These are phyloP conservation scores for Xerocomus spinulosus DNA, from an alignment of 768 basidiomycete genomes.

Conservation along the genomic window DNA sequence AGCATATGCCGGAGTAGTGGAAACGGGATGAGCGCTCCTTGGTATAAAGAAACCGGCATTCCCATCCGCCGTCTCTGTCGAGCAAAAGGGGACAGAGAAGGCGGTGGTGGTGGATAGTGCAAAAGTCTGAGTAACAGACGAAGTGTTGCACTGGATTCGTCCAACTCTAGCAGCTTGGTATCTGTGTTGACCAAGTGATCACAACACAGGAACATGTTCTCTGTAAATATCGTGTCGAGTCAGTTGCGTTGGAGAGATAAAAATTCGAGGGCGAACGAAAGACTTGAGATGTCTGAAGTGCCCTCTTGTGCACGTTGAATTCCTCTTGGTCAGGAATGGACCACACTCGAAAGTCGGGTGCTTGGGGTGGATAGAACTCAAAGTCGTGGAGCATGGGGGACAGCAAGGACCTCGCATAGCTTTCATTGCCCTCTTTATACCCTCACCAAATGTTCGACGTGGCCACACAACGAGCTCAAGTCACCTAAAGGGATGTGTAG, in stretches of 20 bases:
- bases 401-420: not conserved
- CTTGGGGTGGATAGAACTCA: slow-evolving; percentile 39
- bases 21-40: slow-evolving; percentile 53
- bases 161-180: slow-evolving; percentile 45
- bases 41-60: slow-evolving; percentile 30
- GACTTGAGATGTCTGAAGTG: slow-evolving; percentile 53
- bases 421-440: not conserved
- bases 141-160: slow-evolving; percentile 48
- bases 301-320: slow-evolving; percentile 47
- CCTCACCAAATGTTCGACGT: slow-evolving; percentile 18
- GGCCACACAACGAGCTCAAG: slow-evolving; percentile 15
- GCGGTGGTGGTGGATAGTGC: slow-evolving; percentile 50
- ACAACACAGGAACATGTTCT: slow-evolving; percentile 66
- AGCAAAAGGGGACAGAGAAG: slow-evolving; percentile 30
- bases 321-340: slow-evolving; percentile 48
- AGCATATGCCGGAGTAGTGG: slow-evolving; percentile 59
- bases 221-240: slow-evolving; percentile 32
- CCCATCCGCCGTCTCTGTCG: slow-evolving; percentile 27
- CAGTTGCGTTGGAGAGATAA: slow-evolving; percentile 3
- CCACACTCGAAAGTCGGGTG: slow-evolving; percentile 53
- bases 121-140: slow-evolving; percentile 51
- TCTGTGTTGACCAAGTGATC: slow-evolving; percentile 25
- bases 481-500: slow-evolving; percentile 8
- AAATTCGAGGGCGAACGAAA: slow-evolving; percentile 46
- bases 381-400: slow-evolving; percentile 10